Evolutionary conservation across 129 eudicot genomes (phyloP).

Genomic region (Escallonia rubra): DNA sequence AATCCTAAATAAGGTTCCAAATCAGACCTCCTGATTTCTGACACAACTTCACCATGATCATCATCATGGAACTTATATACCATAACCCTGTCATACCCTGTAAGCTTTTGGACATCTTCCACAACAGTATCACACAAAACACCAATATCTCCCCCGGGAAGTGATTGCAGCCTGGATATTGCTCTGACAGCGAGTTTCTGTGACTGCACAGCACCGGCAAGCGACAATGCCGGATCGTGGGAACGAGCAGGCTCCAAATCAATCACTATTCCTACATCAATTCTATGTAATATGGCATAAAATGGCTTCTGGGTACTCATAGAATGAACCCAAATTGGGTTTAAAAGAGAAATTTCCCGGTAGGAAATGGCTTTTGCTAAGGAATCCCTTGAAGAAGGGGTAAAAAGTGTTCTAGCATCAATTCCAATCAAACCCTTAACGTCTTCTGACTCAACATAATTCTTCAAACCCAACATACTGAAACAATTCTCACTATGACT

Average conservation of each 20-base stretch:
- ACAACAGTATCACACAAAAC: constrained; percentile 58
- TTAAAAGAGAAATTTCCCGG: constrained; percentile 48
- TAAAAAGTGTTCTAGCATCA: constrained; percentile 66
- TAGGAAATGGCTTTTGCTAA: constrained; percentile 44
- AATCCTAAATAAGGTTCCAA: constrained; percentile 65
- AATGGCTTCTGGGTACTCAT: constrained; percentile 41
- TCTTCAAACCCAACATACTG: constrained; percentile 39
- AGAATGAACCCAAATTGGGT: constrained; percentile 71
- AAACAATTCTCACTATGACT: constrained; percentile 59
- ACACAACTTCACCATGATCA: constrained; percentile 65
- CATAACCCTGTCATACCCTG: constrained; percentile 78
- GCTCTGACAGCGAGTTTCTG: constrained; percentile 63
- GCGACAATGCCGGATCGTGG: constrained; percentile 44
- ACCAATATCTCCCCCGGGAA: constrained; percentile 62
- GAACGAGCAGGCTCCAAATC: constrained; percentile 72
- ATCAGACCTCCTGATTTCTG: constrained; percentile 55
- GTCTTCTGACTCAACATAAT: constrained; percentile 10
- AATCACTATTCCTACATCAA: constrained; percentile 64
- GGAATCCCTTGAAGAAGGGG: constrained; percentile 44
- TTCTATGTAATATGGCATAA: constrained; percentile 67
- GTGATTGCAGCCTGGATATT: constrained; percentile 51
- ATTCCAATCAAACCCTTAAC: constrained; percentile 38
- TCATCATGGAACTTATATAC: constrained; percentile 73
- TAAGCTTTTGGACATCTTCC: constrained; percentile 63
- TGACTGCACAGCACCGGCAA: constrained; percentile 56